Evolutionary conservation across 169 alveolate genomes (phyloP), one percentile per base, ranked within the genome.

Genomic region (Eimeria necatrix): DNA sequence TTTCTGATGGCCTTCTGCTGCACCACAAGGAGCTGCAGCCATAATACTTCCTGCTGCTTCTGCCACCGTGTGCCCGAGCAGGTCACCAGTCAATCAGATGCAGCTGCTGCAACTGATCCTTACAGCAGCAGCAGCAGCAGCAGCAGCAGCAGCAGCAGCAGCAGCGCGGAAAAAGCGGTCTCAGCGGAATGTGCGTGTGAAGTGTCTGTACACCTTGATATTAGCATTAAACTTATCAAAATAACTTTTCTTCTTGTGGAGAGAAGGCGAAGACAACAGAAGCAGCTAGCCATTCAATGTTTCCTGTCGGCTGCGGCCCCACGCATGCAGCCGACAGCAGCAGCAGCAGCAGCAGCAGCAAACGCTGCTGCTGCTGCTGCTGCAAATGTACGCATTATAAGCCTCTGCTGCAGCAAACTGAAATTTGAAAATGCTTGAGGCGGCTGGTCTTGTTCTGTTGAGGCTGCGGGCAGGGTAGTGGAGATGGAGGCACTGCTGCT

Each of bases 281-380:
- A 56, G 68, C 22, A 14, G 68, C 22, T 56, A 56, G 22, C 20
- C 68, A 14, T 56, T 18, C 68, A 10, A 18, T 18, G 22, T 68
- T 68, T 68, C 32, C n/a, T 68, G 78, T 68, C 78, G 46, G 78
- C 32, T 18, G 78, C 78, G n/a, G 78, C 78, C 78, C 78, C 32
- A 10, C 78, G 78, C 78, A 12, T 68, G 68, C 68, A 56, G 68
- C 68, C 68, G 68, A 56, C 68, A 56, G 68, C 68, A 56, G 68
- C 68, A 1, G 68, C 68, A 56, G 4, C 0, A 14, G 68, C 68
- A 10, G 20, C 68, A 56, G 68, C 4, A 0, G 12, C 68, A 14
- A 14, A 9, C 22, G 68, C 68, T 10, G 68, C 68, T 10, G 68
- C 2, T 14, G 68, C 20, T 56, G 68, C 78, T 68, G 78, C 78